Conservation (phyloP, 164 flowering plant genomes). For the Berberis thunbergii region DNA sequence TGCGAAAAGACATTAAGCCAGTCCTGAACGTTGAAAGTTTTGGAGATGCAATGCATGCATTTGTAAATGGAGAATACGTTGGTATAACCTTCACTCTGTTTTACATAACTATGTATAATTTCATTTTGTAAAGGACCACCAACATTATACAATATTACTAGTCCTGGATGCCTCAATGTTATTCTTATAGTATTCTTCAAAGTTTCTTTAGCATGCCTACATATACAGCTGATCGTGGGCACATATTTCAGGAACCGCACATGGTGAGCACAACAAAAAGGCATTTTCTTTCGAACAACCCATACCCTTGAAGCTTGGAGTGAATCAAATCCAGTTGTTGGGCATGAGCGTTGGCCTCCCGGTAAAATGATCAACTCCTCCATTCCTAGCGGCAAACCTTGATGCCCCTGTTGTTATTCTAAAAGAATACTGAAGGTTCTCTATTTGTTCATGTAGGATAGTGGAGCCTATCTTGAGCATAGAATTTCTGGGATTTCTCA, state of each 20-base stretch:
- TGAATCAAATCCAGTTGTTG: constrained; percentile 50
- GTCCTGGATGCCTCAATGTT: too few species aligned
- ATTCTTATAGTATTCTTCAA: not conserved
- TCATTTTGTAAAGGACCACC: too few species aligned
- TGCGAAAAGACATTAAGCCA: constrained; percentile 31
- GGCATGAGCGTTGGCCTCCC: constrained; percentile 62
- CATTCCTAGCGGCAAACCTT: not conserved
- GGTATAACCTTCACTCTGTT: constrained; percentile 29
- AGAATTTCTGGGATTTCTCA: constrained; percentile 58
- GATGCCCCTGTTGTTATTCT: not conserved
- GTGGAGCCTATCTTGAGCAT: constrained; percentile 82
- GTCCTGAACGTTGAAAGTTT: constrained; percentile 54
- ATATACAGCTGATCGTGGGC: not conserved
- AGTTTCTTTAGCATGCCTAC: not conserved
- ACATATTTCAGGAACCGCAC: constrained; percentile 42
- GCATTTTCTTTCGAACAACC: constrained; percentile 38
- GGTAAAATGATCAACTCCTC: constrained; percentile 24
- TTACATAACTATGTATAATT: too few species aligned
- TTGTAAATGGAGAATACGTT: constrained; percentile 58
- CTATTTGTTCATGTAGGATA: constrained; percentile 45
- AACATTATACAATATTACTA: too few species aligned
- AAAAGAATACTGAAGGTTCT: not conserved
- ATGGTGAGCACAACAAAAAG: constrained; percentile 64
- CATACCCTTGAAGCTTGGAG: constrained; percentile 38
- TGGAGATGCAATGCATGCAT: constrained; percentile 71